These are phyloP conservation scores for Chlorella sp. DNA, from an alignment of 139 green algal species.

Conservation along the genomic window DNA sequence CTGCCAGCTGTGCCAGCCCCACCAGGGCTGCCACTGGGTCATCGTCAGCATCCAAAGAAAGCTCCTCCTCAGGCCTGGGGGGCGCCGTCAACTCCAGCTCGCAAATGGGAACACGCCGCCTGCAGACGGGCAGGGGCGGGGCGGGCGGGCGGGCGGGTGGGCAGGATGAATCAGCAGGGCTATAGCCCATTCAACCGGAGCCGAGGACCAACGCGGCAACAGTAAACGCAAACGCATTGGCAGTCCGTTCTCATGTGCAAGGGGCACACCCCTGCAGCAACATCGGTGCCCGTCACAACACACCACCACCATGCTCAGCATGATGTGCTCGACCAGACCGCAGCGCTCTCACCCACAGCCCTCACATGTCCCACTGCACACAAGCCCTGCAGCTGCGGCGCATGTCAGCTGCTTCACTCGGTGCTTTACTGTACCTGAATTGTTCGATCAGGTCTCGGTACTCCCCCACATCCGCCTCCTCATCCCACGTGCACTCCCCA, in stretches of 20 bases:
- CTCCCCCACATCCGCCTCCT: background rate
- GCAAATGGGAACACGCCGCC: conserved; percentile 4
- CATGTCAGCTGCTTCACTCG: background rate
- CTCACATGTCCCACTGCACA: background rate
- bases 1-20: conserved; percentile 6
- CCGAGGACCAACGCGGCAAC: too few species aligned
- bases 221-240: too few species aligned
- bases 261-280: too few species aligned
- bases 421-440: background rate
- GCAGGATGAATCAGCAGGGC: background rate
- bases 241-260: too few species aligned
- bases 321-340: too few species aligned
- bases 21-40: background rate
- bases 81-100: background rate
- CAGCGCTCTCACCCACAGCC: too few species aligned
- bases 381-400: too few species aligned
- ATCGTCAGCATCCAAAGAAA: background rate
- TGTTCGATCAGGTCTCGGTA: background rate
- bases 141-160: background rate
- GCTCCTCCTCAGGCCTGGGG: background rate
- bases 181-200: too few species aligned
- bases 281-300: too few species aligned
- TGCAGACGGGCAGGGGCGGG: background rate
- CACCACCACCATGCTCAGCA: too few species aligned
- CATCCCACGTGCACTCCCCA: conserved; percentile 22